Percentiles rank a stretch among this genome's conserved stretches.
Evolutionary conservation across 305 asterid species (phyloP).

Genomic region (Solanum chacoense): DNA sequence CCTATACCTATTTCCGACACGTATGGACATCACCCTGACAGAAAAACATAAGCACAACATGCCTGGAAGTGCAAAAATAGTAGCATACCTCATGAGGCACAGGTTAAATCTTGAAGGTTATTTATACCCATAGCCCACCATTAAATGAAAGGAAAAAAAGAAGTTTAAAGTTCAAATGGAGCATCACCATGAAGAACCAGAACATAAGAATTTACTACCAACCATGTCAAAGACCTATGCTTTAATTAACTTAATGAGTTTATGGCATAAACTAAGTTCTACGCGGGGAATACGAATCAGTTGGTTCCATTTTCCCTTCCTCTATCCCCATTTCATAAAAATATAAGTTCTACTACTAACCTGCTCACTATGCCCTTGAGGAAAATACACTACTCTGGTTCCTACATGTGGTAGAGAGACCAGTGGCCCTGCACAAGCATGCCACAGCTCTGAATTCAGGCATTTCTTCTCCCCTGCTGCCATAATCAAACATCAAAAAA

Average conservation of each 20-base stretch:
- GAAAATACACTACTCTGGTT: conserved; percentile 81
- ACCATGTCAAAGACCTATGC: background rate
- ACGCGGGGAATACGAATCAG: background rate
- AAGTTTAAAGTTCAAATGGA: background rate
- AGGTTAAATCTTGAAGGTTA: background rate
- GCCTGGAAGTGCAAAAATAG: background rate
- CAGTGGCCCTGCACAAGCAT: conserved; percentile 93
- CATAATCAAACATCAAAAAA: background rate
- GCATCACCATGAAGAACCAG: background rate
- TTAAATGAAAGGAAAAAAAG: background rate
- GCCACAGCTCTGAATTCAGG: conserved; percentile 99
- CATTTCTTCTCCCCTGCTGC: conserved; percentile 74
- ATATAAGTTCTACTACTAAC: conserved; percentile 15
- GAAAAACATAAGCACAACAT: background rate
- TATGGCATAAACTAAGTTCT: background rate
- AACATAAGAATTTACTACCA: background rate
- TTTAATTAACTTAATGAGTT: background rate
- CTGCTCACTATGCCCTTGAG: conserved; percentile 99
- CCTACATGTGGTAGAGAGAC: conserved; percentile 83
- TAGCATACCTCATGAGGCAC: background rate
- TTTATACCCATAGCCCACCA: background rate
- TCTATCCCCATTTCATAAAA: background rate
- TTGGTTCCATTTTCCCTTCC: background rate
- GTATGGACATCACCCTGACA: background rate
- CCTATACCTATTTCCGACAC: background rate